Evolutionary conservation across 495 filamentous ascomycete species (phyloP).

Genomic region (Lophium mytilinum): DNA sequence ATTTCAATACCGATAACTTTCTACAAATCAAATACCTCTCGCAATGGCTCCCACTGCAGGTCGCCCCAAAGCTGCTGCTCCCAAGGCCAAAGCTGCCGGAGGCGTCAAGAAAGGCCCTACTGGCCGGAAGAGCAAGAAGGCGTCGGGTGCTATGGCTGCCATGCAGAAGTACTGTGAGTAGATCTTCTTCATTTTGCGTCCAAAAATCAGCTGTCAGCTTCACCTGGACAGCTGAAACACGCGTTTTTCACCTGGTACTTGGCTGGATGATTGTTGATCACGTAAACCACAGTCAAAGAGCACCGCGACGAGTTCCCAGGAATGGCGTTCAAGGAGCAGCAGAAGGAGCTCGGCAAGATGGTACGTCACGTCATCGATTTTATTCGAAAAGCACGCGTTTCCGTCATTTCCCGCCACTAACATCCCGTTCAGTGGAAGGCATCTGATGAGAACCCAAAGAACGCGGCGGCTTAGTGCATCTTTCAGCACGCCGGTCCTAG

Average conservation of each 20-base stretch:
- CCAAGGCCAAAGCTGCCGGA: background rate
- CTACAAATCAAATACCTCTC: too few species aligned
- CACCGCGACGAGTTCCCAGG: background rate
- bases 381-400: too few species aligned
- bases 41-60: too few species aligned
- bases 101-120: background rate
- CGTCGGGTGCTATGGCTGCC: background rate
- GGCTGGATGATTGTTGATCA: background rate
- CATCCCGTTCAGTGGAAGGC: too few species aligned
- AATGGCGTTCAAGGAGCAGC: background rate
- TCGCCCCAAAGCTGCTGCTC: background rate
- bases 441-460: too few species aligned
- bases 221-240: background rate
- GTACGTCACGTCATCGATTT: background rate
- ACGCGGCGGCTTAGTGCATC: too few species aligned
- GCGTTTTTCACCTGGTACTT: background rate
- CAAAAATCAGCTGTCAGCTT: background rate
- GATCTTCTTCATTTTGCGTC: background rate
- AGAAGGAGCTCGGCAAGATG: constrained; percentile 2
- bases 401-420: too few species aligned
- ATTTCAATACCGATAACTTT: too few species aligned
- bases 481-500: too few species aligned
- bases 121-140: too few species aligned
- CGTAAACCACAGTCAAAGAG: background rate
- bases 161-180: background rate